A percentile compares a stretch with the other conserved stretches of the same genome.
Conservation (phyloP, 495 filamentous ascomycete species). For the Collariella sp. region DNA sequence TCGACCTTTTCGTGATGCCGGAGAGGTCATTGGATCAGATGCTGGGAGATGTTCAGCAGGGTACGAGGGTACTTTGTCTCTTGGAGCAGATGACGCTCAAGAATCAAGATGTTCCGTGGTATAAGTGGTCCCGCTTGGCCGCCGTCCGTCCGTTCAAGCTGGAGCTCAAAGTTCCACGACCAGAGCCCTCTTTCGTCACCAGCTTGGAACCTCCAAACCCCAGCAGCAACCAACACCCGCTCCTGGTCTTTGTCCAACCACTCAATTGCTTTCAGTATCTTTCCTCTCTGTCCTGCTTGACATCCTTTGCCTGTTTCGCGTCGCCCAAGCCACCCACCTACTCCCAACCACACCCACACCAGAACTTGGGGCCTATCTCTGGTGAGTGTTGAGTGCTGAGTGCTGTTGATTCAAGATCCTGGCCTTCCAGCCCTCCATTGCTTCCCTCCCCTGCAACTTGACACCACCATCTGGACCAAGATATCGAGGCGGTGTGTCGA, state of each 20-base stretch:
- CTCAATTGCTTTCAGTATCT: background rate
- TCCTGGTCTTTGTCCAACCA: background rate
- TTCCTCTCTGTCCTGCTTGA: background rate
- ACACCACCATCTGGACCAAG: background rate
- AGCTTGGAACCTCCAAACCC: background rate
- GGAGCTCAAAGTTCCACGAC: no score
- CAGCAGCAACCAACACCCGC: background rate
- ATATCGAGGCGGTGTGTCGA: background rate
- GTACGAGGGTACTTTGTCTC: conserved; percentile 2
- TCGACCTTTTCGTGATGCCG: background rate
- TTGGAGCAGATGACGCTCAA: background rate
- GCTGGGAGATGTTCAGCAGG: background rate
- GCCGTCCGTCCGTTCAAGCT: background rate
- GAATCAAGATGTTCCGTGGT: background rate
- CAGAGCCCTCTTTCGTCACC: background rate
- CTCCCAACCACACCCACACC: no score
- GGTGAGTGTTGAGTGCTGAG: no score
- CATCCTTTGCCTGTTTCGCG: background rate
- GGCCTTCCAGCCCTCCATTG: background rate
- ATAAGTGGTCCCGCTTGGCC: conserved; percentile 1
- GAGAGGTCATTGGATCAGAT: background rate
- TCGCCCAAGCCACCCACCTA: no score
- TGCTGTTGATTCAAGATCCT: no score
- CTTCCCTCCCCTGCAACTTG: background rate
- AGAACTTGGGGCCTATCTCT: no score